A percentile compares a stretch with the other conserved stretches of the same genome.
These are phyloP conservation scores for Pseudogymnoascus sp. DNA, from an alignment of 2,329 filamentous ascomycete species.

Conservation along the genomic window DNA sequence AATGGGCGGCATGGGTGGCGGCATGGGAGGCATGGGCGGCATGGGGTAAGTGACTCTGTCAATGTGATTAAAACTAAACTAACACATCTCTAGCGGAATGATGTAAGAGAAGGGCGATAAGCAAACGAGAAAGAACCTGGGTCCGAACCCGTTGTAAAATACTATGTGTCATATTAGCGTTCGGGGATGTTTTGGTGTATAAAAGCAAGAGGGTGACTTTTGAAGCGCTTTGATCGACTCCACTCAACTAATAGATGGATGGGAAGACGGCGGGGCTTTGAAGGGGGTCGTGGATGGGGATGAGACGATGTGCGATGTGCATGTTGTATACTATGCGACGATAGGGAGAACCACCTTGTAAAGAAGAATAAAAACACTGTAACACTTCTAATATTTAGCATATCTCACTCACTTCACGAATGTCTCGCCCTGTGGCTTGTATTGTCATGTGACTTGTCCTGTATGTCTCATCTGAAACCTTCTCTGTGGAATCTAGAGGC, in stretches of 20 bases:
- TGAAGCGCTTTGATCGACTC: conserved; percentile 1
- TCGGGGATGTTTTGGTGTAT: conserved; percentile 1
- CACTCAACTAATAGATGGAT: conserved; percentile 6
- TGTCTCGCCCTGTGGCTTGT: neutral
- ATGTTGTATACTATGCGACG: conserved; percentile 3
- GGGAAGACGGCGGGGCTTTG: conserved; percentile 1
- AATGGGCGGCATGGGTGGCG: conserved; percentile 60
- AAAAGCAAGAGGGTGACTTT: conserved; percentile 1
- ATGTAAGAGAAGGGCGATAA: conserved; percentile 25
- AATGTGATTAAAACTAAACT: conserved; percentile 8
- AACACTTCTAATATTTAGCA: neutral
- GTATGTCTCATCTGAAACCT: neutral
- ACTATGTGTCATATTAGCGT: conserved; percentile 10
- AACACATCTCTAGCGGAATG: conserved; percentile 22
- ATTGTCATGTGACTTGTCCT: neutral
- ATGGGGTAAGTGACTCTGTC: conserved; percentile 47
- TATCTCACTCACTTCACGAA: neutral
- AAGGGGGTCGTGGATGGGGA: neutral
- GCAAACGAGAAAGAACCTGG: neutral
- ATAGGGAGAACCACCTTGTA: neutral
- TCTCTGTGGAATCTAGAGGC: neutral
- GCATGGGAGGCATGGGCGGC: conserved; percentile 47
- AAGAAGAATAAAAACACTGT: conserved; percentile 6
- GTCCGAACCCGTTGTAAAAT: conserved; percentile 7
- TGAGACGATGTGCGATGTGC: neutral